A percentile compares a stretch with the other conserved stretches of the same genome.
These are phyloP conservation scores for Xylaria intraflava DNA, from an alignment of 495 filamentous ascomycete genomes.

Conservation along the genomic window DNA sequence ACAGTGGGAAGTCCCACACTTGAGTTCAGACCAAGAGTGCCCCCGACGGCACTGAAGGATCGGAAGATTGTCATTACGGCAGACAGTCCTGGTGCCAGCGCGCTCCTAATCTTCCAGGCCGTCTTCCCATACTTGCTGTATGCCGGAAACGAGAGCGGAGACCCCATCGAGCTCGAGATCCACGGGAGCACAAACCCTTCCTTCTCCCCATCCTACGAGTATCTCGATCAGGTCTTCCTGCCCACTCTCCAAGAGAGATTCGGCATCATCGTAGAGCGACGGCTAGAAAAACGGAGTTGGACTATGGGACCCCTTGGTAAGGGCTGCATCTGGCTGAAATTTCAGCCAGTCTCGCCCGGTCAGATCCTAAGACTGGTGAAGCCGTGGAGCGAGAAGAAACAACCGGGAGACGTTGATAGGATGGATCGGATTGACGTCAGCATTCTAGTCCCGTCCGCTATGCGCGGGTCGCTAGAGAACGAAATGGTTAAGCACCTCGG, in stretches of 20 bases:
- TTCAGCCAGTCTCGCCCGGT: slow-evolving; percentile 46
- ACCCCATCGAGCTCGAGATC: slow-evolving; percentile 52
- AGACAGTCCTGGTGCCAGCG: slow-evolving; percentile 41
- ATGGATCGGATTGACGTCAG: slow-evolving; percentile 56
- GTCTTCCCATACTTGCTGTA: slow-evolving; percentile 72
- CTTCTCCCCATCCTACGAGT: slow-evolving; percentile 68
- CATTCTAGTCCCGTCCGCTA: slow-evolving; percentile 42
- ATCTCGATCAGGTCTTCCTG: slow-evolving; percentile 65
- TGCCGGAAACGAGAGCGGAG: slow-evolving; percentile 34
- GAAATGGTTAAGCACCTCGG: slow-evolving; percentile 31
- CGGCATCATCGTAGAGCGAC: slow-evolving; percentile 49
- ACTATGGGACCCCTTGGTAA: slow-evolving; percentile 47
- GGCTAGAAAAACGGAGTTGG: slow-evolving; percentile 62
- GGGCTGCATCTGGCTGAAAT: slow-evolving; percentile 53
- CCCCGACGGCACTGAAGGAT: slow-evolving; percentile 30
- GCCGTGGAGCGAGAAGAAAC: slow-evolving; percentile 20
- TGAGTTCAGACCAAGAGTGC: slow-evolving; percentile 41
- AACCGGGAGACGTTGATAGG: slow-evolving; percentile 21
- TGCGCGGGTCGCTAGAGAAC: slow-evolving; percentile 36
- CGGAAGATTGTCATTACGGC: slow-evolving; percentile 40
- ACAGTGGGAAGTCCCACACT: slow-evolving; percentile 48
- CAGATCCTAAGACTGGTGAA: slow-evolving; percentile 41
- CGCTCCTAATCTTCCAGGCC: slow-evolving; percentile 74
- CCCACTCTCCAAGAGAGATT: slow-evolving; percentile 62
- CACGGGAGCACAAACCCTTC: slow-evolving; percentile 73